Conservation (phyloP, 176 grass and related monocot genomes). For the Triticum dicoccoides region DNA sequence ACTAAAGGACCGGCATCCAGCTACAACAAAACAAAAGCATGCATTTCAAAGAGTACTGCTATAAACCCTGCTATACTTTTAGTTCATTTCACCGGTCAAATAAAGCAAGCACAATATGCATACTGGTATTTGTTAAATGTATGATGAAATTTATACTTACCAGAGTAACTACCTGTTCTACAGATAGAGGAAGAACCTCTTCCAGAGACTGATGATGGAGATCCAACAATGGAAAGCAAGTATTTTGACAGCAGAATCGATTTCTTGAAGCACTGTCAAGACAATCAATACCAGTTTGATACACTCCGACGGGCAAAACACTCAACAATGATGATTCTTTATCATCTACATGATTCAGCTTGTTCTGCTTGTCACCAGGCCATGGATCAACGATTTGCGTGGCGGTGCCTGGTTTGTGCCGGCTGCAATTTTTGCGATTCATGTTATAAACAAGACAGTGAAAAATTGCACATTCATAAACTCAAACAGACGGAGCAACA, state of each 20-base stretch:
- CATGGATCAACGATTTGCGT: conserved; percentile 54
- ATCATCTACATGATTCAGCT: conserved; percentile 70
- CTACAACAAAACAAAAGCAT: conserved; percentile 73
- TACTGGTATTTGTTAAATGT: conserved; percentile 13
- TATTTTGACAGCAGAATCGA: conserved; percentile 85
- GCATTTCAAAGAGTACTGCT: conserved; percentile 57
- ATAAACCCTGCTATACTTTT: conserved; percentile 8
- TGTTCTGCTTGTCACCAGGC: conserved; percentile 56
- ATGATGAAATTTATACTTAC: conserved; percentile 37
- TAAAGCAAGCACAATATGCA: background rate
- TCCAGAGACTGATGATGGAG: conserved; percentile 65
- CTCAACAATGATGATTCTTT: conserved; percentile 94
- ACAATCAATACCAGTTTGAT: conserved; percentile 88
- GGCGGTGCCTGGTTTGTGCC: conserved; percentile 65
- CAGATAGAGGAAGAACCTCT: conserved; percentile 57
- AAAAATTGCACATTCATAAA: conserved; percentile 64
- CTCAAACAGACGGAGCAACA: conserved; percentile 32
- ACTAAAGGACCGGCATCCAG: conserved; percentile 74
- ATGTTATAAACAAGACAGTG: conserved; percentile 68
- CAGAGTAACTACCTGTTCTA: conserved; percentile 20
- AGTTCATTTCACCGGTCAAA: background rate
- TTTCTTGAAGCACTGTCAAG: conserved; percentile 84
- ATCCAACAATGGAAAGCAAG: conserved; percentile 68
- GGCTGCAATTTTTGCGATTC: conserved; percentile 61
- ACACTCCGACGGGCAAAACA: conserved; percentile 91